phyloP scores from a whole-genome alignment of 768 basidiomycete genomes.

The Neoboletus subvelutipes region DNA sequence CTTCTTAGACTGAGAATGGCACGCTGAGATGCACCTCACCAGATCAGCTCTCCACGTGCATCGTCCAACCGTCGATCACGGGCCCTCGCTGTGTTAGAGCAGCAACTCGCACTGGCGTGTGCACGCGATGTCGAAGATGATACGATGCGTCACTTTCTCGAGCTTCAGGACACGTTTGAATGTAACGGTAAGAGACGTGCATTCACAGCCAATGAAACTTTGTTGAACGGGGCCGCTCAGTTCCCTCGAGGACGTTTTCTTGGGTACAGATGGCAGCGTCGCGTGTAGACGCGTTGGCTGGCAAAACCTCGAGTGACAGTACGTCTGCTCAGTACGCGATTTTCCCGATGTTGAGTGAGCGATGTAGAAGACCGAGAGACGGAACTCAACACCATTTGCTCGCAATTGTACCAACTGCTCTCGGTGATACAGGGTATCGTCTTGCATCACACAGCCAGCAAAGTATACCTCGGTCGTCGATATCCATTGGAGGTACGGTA shows the following conservation, averaged over 20 bases:
- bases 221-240: conserved; percentile 37
- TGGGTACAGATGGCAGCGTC: conserved; percentile 58
- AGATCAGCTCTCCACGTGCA: conserved; percentile 67
- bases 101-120: conserved; percentile 51
- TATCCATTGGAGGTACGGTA: conserved; percentile 61
- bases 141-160: conserved; percentile 54
- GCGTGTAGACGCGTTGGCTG: conserved; percentile 49
- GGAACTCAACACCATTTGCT: conserved; percentile 49
- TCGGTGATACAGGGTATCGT: conserved; percentile 75
- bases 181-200: conserved; percentile 62
- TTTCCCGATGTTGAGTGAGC: conserved; percentile 1
- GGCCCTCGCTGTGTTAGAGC: conserved; percentile 58
- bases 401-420: conserved; percentile 58
- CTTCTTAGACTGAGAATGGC: background rate
- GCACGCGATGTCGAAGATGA: conserved; percentile 42
- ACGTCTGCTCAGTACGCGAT: conserved; percentile 10
- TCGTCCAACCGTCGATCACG: conserved; percentile 49
- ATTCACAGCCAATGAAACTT: background rate
- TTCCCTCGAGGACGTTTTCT: conserved; percentile 61
- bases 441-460: conserved; percentile 67
- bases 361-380: conserved; percentile 40
- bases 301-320: conserved; percentile 47
- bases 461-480: conserved; percentile 65
- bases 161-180: conserved; percentile 77
- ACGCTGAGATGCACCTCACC: conserved; percentile 17